A percentile compares a stretch with the other conserved stretches of the same genome.
Conservation (phyloP, 2,329 filamentous ascomycete genomes). For the Ascochyta rabiei region DNA sequence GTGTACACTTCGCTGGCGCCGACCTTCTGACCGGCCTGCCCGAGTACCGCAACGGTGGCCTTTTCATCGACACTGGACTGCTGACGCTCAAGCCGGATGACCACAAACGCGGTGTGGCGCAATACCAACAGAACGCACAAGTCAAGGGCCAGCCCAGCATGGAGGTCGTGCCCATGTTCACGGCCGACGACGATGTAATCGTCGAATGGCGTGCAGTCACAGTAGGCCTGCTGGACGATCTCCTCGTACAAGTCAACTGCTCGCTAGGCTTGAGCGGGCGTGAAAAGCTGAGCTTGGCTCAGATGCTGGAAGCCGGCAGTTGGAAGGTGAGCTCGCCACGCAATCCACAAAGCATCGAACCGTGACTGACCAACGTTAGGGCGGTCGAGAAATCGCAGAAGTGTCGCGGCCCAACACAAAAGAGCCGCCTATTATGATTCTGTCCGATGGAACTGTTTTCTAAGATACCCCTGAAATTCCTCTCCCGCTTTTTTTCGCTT, state of each 20-base stretch:
- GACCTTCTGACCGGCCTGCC: slow-evolving; percentile 87
- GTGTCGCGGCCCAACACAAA: slow-evolving; percentile 95
- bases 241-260: slow-evolving; percentile 71
- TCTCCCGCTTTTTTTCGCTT: slow-evolving; percentile 35
- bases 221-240: slow-evolving; percentile 74
- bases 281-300: slow-evolving; percentile 76
- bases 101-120: slow-evolving; percentile 70
- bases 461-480: slow-evolving; percentile 58
- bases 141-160: slow-evolving; percentile 73
- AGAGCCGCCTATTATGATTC: slow-evolving; percentile 93
- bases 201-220: slow-evolving; percentile 81
- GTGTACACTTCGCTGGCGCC: slow-evolving; percentile 77
- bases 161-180: slow-evolving; percentile 76
- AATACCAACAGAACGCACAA: slow-evolving; percentile 72
- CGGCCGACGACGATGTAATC: slow-evolving; percentile 75
- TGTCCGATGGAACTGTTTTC: slow-evolving; percentile 96
- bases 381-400: slow-evolving; percentile 93
- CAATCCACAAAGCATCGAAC: neutral
- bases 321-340: slow-evolving; percentile 78
- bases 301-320: slow-evolving; percentile 92
- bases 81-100: slow-evolving; percentile 76
- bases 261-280: slow-evolving; percentile 71
- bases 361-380: slow-evolving; percentile 55
- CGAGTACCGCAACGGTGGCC: slow-evolving; percentile 89
- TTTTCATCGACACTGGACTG: slow-evolving; percentile 83